Percentiles rank a stretch among this genome's conserved stretches.
phyloP scores from a whole-genome alignment of 495 filamentous ascomycete species.

The Aspergillus affinis region DNA sequence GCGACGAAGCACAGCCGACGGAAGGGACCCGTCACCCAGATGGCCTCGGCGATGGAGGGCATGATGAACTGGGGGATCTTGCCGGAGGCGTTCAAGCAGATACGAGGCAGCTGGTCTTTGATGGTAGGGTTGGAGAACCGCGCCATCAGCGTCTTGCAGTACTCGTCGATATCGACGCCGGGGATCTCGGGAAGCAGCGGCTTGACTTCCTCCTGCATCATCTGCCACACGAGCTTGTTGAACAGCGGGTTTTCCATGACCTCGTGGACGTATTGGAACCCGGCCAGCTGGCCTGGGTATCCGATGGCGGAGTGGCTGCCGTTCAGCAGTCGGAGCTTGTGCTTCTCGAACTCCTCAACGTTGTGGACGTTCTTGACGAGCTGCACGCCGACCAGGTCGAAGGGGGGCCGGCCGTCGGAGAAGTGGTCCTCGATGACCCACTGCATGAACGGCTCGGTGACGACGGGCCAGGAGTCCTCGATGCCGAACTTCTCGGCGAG shows the following conservation, averaged over 20 bases:
- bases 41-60: constrained; percentile 49
- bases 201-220: constrained; percentile 53
- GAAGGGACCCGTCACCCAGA: constrained; percentile 45
- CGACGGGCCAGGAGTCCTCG: constrained; percentile 47
- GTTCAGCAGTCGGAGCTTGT: constrained; percentile 51
- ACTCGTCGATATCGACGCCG: constrained; percentile 46
- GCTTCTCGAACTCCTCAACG: constrained; percentile 50
- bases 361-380: constrained; percentile 45
- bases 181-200: constrained; percentile 43
- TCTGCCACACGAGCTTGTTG: constrained; percentile 44
- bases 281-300: constrained; percentile 46
- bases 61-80: constrained; percentile 54
- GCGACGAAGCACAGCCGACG: constrained; percentile 45
- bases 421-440: constrained; percentile 52
- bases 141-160: constrained; percentile 45
- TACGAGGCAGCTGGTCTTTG: constrained; percentile 46
- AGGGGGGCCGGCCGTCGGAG: constrained; percentile 45
- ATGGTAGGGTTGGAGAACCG: constrained; percentile 52
- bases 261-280: constrained; percentile 49
- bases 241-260: constrained; percentile 42
- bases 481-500: constrained; percentile 42
- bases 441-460: constrained; percentile 52
- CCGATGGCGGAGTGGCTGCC: constrained; percentile 47
- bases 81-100: constrained; percentile 47
- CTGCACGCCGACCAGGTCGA: constrained; percentile 48